phyloP scores from a whole-genome alignment of 208 protist genomes.

The Zelonia costaricensis region DNA sequence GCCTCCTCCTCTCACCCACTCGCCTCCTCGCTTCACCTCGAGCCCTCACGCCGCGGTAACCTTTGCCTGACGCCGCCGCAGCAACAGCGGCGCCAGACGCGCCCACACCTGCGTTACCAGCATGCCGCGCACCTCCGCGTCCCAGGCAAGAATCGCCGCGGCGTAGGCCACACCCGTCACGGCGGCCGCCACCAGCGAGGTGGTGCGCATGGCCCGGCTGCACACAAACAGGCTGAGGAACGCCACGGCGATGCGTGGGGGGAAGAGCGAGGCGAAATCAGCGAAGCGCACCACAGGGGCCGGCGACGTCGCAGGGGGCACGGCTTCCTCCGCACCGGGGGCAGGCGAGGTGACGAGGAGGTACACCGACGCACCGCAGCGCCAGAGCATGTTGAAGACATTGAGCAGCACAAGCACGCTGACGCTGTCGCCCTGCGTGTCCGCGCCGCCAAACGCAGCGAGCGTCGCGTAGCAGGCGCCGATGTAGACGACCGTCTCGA shows the following conservation, averaged over 20 bases:
- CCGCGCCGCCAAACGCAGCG: constrained; percentile 1
- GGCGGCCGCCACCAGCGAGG: constrained; percentile 9
- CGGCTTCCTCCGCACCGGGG: neutral
- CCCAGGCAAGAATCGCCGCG: constrained; percentile 24
- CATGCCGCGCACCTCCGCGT: constrained; percentile 35
- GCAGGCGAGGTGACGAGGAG: constrained; percentile 31
- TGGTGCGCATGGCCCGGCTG: constrained; percentile 13
- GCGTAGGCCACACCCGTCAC: constrained; percentile 22
- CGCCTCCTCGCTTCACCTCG: neutral
- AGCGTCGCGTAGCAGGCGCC: constrained; percentile 51
- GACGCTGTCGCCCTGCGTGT: constrained; percentile 18
- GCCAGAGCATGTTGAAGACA: constrained; percentile 39
- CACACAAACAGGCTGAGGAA: constrained; percentile 21
- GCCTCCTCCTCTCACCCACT: neutral
- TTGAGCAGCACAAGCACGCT: constrained; percentile 54
- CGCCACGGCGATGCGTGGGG: constrained; percentile 1
- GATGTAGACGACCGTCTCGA: constrained; percentile 55
- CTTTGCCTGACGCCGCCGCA: neutral
- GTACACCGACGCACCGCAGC: constrained; percentile 37
- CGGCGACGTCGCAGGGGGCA: neutral
- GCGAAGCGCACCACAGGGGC: neutral
- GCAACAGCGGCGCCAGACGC: neutral
- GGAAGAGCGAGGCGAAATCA: constrained; percentile 13
- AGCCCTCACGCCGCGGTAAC: neutral
- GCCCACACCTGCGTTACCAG: constrained; percentile 13